Conservation (phyloP, 140 eudicot genomes). For the Oenanthe javanica region DNA sequence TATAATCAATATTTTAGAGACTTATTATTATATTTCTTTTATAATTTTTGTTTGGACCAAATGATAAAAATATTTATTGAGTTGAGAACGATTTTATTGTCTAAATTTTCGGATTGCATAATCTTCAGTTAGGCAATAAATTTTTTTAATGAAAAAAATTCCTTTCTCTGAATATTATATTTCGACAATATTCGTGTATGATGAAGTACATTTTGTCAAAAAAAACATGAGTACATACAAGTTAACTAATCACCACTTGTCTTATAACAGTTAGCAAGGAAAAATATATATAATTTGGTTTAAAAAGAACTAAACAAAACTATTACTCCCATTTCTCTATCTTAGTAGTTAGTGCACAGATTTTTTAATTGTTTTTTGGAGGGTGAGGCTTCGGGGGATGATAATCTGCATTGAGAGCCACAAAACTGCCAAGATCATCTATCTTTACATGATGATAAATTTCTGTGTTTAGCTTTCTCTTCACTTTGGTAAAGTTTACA, state of each 20-base stretch:
- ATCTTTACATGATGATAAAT: conserved; percentile 11
- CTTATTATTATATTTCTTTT: too few relatives aligned
- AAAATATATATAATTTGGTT: background rate
- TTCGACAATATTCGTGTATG: too few relatives aligned
- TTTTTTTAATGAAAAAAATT: too few relatives aligned
- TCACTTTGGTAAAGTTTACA: conserved; percentile 14
- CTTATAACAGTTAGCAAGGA: background rate
- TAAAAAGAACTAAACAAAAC: background rate
- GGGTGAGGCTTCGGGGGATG: conserved; percentile 55
- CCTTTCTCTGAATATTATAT: too few relatives aligned
- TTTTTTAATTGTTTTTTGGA: conserved; percentile 45
- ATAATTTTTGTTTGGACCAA: too few relatives aligned
- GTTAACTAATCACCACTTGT: background rate
- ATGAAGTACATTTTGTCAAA: too few relatives aligned
- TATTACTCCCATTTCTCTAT: background rate
- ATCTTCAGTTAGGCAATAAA: too few relatives aligned
- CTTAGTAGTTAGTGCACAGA: background rate
- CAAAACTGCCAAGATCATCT: conserved; percentile 22
- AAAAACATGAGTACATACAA: too few relatives aligned
- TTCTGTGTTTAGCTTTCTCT: conserved; percentile 23
- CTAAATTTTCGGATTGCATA: too few relatives aligned
- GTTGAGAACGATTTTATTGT: too few relatives aligned
- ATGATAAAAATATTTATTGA: too few relatives aligned
- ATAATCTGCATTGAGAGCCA: conserved; percentile 61
- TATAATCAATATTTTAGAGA: too few relatives aligned